phyloP scores from a whole-genome alignment of 2,329 filamentous ascomycete species.

The Pseudofabraea citricarpa region DNA sequence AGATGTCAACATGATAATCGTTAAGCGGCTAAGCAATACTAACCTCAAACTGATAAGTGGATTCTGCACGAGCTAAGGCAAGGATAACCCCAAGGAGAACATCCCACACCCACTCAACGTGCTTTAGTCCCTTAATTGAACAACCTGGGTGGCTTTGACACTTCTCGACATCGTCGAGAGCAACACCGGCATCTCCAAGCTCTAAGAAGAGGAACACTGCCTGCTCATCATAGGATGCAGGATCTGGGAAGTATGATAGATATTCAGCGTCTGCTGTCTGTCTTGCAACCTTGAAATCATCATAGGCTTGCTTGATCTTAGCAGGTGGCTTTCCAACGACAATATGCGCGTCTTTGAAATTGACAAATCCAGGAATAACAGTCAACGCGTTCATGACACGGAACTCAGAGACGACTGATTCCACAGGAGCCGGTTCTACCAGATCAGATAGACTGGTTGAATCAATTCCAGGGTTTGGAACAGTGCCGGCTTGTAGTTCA shows the following conservation, averaged over 20 bases:
- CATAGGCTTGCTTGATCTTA: slow-evolving; percentile 54
- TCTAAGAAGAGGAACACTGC: slow-evolving; percentile 59
- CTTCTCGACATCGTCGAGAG: slow-evolving; percentile 51
- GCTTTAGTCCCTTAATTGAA: slow-evolving; percentile 27
- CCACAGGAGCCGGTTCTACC: slow-evolving; percentile 13
- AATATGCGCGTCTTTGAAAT: slow-evolving; percentile 61
- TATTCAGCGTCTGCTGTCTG: slow-evolving; percentile 35
- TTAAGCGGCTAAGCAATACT: slow-evolving; percentile 6
- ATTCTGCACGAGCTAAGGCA: slow-evolving; percentile 55
- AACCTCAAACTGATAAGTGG: slow-evolving; percentile 55
- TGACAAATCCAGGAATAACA: slow-evolving; percentile 59
- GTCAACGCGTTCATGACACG: slow-evolving; percentile 60
- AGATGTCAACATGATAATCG: neutral
- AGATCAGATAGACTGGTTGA: neutral
- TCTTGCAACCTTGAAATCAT: slow-evolving; percentile 33
- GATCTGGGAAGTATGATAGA: slow-evolving; percentile 54
- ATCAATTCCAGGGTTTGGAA: neutral
- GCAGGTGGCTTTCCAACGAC: slow-evolving; percentile 51
- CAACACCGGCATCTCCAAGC: slow-evolving; percentile 56
- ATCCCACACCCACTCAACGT: slow-evolving; percentile 54
- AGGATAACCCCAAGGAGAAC: slow-evolving; percentile 57
- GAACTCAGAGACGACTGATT: slow-evolving; percentile 48
- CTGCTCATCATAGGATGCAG: slow-evolving; percentile 51
- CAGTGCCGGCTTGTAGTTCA: slow-evolving; percentile 49
- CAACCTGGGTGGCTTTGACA: neutral